Percentiles rank a stretch among this genome's conserved stretches.
phyloP scores from a whole-genome alignment of 164 flowering plant species.

The Vitis rupestris region DNA sequence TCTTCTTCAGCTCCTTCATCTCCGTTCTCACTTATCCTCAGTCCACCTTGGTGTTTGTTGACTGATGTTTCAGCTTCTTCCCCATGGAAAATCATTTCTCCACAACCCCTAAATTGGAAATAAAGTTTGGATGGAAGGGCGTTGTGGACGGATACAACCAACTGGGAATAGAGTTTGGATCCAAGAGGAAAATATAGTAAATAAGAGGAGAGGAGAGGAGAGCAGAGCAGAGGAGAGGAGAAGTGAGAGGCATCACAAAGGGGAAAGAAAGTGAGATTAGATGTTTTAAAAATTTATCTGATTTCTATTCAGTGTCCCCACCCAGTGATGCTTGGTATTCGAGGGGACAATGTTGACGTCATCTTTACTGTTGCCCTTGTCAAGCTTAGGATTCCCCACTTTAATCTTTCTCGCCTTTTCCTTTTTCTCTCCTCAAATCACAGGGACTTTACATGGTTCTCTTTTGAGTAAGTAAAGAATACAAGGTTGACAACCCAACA shows the following conservation, averaged over 20 bases:
- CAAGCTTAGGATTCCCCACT: conserved; percentile 49
- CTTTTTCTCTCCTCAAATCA: conserved; percentile 15
- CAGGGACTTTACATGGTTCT: conserved; percentile 32
- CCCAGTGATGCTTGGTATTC: conserved; percentile 36
- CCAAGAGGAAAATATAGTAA: no score
- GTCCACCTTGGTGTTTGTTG: conserved; percentile 6
- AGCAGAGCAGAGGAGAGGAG: conserved; percentile 9
- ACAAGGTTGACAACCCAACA: conserved; percentile 23
- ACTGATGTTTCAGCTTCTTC: conserved; percentile 18
- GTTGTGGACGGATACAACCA: conserved; percentile 4
- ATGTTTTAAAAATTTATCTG: conserved; percentile 11
- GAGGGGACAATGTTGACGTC: conserved; percentile 42
- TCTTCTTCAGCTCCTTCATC: conserved; percentile 23
- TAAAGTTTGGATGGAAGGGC: conserved; percentile 11
- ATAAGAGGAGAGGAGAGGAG: conserved; percentile 8
- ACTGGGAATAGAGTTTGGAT: conserved; percentile 11
- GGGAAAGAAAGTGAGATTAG: conserved; percentile 16
- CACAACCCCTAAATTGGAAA: background rate
- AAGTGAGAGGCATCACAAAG: conserved; percentile 13
- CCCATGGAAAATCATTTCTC: conserved; percentile 26
- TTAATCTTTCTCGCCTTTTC: conserved; percentile 15
- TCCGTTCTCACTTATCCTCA: background rate
- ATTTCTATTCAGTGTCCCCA: conserved; percentile 26
- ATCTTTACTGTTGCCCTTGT: conserved; percentile 29
- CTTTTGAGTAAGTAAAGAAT: conserved; percentile 16